Evolutionary conservation across 345 rosid genomes (phyloP), one percentile per base, ranked within the genome.

Genomic region (Lumnitzera racemosa): DNA sequence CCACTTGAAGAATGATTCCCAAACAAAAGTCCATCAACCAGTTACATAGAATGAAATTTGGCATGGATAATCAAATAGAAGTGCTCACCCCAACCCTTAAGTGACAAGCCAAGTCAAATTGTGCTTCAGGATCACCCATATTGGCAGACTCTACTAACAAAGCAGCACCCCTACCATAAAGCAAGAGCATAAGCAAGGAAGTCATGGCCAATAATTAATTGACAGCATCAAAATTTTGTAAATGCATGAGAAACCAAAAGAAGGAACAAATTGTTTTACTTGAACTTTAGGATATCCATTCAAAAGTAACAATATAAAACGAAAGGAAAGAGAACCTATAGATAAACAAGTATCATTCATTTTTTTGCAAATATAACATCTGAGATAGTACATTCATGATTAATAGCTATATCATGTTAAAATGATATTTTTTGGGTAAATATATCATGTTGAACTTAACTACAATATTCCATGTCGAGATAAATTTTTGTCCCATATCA

Each of bases 121-220:
- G 96, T 49, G 95, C 97, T 59, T 92, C 91, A 25, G 94, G 78
- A 80, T 92, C 78, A 48, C 98, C 98, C 97, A 92, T 89, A 46
- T 87, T 81, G 48, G 95, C 96, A 74, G 98, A 91, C 78, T 92
- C 97, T 15, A 87, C 90, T 56, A 92, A 74, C 78, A 92, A 81
- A 58, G 98, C 91, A 74, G 91, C 96, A 69, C 98, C 96, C 53
- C 96, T 89, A 54, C 25, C 56, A 70, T 25, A 15, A 53, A 23
- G 56, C 55, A 49, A 14, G 2, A 13, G 15, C 17, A 29, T 55
- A 62, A 52, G 24, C 49, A 20, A n/a, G 61, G 56, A 53, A 73
- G 11, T 57, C 47, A 29, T 27, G 24, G 16, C 27, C 43, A n/a
- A 49, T n/a, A 46, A 20, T 17, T 53, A 41, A 24, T 6, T 20